A percentile compares a stretch with the other conserved stretches of the same genome.
These are phyloP conservation scores for Tetrapisispora fleetii DNA, from an alignment of 805 yeast species.

Conservation along the genomic window DNA sequence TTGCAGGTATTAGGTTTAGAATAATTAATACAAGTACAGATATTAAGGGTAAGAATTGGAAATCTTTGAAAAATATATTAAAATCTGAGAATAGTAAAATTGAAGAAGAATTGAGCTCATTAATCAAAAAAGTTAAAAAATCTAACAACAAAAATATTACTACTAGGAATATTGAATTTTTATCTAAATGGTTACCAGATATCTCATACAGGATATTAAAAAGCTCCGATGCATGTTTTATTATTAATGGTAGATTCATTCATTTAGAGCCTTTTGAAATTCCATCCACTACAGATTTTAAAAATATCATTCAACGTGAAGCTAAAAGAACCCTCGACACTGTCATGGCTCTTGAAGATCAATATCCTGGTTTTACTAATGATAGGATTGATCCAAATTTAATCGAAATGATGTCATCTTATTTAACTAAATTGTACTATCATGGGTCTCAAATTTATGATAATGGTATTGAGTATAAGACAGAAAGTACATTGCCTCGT, in stretches of 20 bases:
- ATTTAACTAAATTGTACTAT: slow-evolving; percentile 37
- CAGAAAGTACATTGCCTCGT: slow-evolving; percentile 37
- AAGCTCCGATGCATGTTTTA: slow-evolving; percentile 30
- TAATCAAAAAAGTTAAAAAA: not conserved
- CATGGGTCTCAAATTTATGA: slow-evolving; percentile 16
- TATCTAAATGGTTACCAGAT: slow-evolving; percentile 22
- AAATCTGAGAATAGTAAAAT: slow-evolving; percentile 20
- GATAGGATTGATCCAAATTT: slow-evolving; percentile 30
- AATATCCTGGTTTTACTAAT: slow-evolving; percentile 12
- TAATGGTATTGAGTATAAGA: slow-evolving; percentile 33
- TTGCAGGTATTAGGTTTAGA: slow-evolving; percentile 33
- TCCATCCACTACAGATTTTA: slow-evolving; percentile 25
- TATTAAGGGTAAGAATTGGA: slow-evolving; percentile 14
- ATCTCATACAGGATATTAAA: slow-evolving; percentile 6
- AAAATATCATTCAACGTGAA: slow-evolving; percentile 39
- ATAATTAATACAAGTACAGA: slow-evolving; percentile 25
- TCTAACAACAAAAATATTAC: not conserved
- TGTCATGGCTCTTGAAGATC: slow-evolving; percentile 18
- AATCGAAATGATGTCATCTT: slow-evolving; percentile 39
- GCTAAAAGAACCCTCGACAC: slow-evolving; percentile 35
- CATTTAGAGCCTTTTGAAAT: slow-evolving; percentile 26
- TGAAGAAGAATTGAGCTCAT: slow-evolving; percentile 10
- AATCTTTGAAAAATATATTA: slow-evolving; percentile 5
- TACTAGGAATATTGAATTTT: not conserved
- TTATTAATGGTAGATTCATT: slow-evolving; percentile 47